Base-by-base conservation (phyloP, 208 protist genomes). In the Blastocrithidia nonstop region DNA sequence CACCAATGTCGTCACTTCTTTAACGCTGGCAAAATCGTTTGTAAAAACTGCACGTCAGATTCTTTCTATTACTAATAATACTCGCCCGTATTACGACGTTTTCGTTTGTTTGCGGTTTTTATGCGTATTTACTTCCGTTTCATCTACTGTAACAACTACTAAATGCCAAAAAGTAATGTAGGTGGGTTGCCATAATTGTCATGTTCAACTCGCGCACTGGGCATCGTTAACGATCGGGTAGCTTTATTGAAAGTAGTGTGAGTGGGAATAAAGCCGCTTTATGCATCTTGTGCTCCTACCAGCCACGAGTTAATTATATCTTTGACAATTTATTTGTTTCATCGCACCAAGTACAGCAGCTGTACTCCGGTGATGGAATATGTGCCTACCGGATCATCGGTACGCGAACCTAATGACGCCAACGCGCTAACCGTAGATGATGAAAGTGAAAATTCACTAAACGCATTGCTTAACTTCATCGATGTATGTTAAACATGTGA, bases 311-410 rank as follows among this genome's bases (percentile, higher is more conserved):
- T 66, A 6, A 90, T 45, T 19, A 72, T 43, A 41, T 86, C 70
- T 61, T 86, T 90, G 40, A 51, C 64, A 43, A 85, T 46, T 57
- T 90, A 72, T 47, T 76, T 80, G 50, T 90, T 86, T 72, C 73
- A 90, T 7, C 70, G 56, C 32, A 62, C 46, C 15, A 86, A 45
- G 39, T 82, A 81, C 20, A 83, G 54, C 11, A 79, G 73, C 43
- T 71, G 70, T 47, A 86, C 45, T 17, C 81, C 81, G 6, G 66
- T 77, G 24, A 82, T 54, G 38, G 54, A 50, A n/a, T 49, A 24
- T 55, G 75, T 69, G 13, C 68, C 71, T 37, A 78, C 69, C 2
- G 80, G 37, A 51, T 76, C 71, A 33, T 75, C 80, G 1, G 71
- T 77, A 36, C 79, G 73, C 17, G 79, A 84, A 44, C 65, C 62